Percentiles rank a stretch among this genome's conserved stretches.
Conservation (phyloP, 768 basidiomycete species). For the Trametes cingulata region DNA sequence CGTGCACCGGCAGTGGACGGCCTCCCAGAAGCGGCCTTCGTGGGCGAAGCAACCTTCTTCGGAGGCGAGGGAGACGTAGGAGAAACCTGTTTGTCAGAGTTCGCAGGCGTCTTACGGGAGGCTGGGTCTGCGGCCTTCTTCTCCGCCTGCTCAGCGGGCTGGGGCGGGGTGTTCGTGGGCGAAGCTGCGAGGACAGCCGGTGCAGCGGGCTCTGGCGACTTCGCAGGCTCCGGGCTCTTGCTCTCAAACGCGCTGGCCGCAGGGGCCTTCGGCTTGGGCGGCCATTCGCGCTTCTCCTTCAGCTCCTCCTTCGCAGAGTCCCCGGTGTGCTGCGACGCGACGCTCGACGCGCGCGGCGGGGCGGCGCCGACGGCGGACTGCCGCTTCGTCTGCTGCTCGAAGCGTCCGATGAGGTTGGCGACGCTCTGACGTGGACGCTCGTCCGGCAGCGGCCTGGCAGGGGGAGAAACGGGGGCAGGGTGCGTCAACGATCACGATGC, state of each 20-base stretch:
- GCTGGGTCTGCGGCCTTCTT: slow-evolving; percentile 16
- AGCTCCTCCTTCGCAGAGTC: slow-evolving; percentile 67
- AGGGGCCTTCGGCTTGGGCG: slow-evolving; percentile 40
- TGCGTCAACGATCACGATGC: slow-evolving; percentile 17
- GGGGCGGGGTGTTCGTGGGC: slow-evolving; percentile 3
- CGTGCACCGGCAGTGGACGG: slow-evolving; percentile 19
- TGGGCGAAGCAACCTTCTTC: slow-evolving; percentile 15
- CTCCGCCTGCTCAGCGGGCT: background rate
- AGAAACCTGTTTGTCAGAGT: slow-evolving; percentile 11
- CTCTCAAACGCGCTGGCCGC: background rate
- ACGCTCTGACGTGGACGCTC: slow-evolving; percentile 86
- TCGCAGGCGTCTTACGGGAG: slow-evolving; percentile 11
- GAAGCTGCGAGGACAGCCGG: slow-evolving; percentile 10
- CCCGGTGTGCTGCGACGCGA: slow-evolving; percentile 60
- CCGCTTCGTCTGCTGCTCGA: slow-evolving; percentile 79
- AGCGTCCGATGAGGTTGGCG: slow-evolving; percentile 87
- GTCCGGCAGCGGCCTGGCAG: slow-evolving; percentile 77
- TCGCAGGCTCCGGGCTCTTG: slow-evolving; percentile 2
- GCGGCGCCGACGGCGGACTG: slow-evolving; percentile 41
- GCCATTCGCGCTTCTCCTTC: slow-evolving; percentile 79
- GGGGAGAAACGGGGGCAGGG: background rate
- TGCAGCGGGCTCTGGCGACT: slow-evolving; percentile 16
- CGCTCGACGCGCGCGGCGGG: slow-evolving; percentile 64
- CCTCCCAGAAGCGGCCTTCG: slow-evolving; percentile 20
- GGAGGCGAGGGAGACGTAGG: slow-evolving; percentile 13